These are phyloP conservation scores for Novymonas esmeraldas DNA, from an alignment of 208 protist genomes.

Conservation along the genomic window DNA sequence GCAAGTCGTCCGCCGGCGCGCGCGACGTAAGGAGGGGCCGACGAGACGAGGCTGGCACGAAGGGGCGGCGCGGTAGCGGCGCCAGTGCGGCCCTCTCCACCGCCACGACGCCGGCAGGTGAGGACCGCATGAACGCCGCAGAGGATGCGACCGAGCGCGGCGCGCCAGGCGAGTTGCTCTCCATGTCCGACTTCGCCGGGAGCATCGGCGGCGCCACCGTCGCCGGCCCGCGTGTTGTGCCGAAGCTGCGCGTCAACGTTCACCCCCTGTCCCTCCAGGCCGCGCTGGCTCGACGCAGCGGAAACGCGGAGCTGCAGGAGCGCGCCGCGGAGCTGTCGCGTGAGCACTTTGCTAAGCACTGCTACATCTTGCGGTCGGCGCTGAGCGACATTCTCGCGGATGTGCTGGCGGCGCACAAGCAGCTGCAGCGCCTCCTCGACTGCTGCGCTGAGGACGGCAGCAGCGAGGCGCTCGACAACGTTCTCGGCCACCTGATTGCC, in stretches of 20 bases:
- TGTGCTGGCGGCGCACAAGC: slow-evolving; percentile 46
- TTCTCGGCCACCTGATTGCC: slow-evolving; percentile 57
- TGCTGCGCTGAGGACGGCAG: slow-evolving; percentile 33
- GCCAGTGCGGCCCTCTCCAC: too few species aligned
- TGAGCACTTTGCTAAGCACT: slow-evolving; percentile 46
- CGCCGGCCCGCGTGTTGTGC: slow-evolving; percentile 3
- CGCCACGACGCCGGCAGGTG: neutral
- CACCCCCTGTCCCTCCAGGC: slow-evolving; percentile 36
- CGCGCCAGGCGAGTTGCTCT: neutral
- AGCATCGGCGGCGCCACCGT: neutral
- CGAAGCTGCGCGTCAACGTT: slow-evolving; percentile 45
- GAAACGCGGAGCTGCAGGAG: slow-evolving; percentile 5
- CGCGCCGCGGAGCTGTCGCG: slow-evolving; percentile 30
- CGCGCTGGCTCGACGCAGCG: slow-evolving; percentile 34
- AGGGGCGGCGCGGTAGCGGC: neutral
- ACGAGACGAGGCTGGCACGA: neutral
- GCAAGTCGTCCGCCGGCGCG: neutral
- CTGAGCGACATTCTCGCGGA: slow-evolving; percentile 55
- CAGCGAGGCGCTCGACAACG: slow-evolving; percentile 40
- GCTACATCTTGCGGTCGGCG: slow-evolving; percentile 44
- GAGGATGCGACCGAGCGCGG: neutral
- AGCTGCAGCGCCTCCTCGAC: slow-evolving; percentile 35
- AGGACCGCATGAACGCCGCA: neutral
- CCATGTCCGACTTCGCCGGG: neutral
- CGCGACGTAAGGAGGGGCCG: neutral